A percentile compares a stretch with the other conserved stretches of the same genome.
Evolutionary conservation across 306 rosid species (phyloP).

Genomic region (Fragaria ananassa): DNA sequence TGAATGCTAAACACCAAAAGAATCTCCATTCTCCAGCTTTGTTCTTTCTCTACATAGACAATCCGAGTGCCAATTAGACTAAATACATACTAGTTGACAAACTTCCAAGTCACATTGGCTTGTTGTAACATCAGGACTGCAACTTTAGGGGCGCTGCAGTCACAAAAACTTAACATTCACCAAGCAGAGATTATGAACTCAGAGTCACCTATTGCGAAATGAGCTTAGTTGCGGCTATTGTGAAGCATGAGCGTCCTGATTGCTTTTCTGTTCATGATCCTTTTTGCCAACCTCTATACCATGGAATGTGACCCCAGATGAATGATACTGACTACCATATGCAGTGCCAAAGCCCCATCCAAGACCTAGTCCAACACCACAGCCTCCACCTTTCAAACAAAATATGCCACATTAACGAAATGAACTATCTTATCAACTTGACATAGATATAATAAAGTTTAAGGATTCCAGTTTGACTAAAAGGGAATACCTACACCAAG

Average conservation of each 20-base stretch:
- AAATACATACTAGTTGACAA: background rate
- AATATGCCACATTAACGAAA: slow-evolving; percentile 10
- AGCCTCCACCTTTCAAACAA: slow-evolving; percentile 82
- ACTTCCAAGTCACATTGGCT: background rate
- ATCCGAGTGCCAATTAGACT: background rate
- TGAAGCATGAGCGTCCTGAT: slow-evolving; percentile 33
- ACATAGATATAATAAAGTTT: background rate
- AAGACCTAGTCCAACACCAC: slow-evolving; percentile 96
- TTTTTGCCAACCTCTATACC: slow-evolving; percentile 62
- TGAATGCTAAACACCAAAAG: background rate
- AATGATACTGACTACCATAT: slow-evolving; percentile 75
- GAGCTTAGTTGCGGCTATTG: slow-evolving; percentile 16
- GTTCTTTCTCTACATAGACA: background rate
- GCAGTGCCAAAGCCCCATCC: slow-evolving; percentile 99
- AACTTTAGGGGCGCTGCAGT: background rate
- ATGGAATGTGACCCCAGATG: slow-evolving; percentile 61
- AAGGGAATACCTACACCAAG: slow-evolving; percentile 73
- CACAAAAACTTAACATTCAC: background rate
- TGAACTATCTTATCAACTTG: background rate
- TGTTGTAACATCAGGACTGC: background rate
- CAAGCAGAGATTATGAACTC: background rate
- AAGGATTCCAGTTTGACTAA: slow-evolving; percentile 6
- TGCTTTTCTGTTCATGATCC: slow-evolving; percentile 43
- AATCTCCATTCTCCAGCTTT: background rate
- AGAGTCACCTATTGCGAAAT: background rate